phyloP scores from a whole-genome alignment of 2,329 filamentous ascomycete genomes.

The Xylaria sp. region DNA sequence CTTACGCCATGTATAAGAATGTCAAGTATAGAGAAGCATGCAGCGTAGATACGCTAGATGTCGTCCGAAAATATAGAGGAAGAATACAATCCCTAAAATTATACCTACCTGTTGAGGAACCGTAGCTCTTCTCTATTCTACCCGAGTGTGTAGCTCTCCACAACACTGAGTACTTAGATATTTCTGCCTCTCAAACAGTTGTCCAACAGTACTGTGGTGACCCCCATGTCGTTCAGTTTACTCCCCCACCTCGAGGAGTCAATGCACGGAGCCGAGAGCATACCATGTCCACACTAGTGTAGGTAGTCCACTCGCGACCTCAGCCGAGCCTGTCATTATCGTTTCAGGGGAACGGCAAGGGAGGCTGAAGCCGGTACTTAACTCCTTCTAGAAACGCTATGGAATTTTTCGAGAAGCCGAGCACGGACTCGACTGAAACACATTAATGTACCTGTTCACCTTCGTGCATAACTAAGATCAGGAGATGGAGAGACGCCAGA shows the following conservation, averaged over 20 bases:
- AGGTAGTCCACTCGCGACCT: neutral
- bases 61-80: too few relatives aligned
- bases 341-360: constrained; percentile 6
- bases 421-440: constrained; percentile 22
- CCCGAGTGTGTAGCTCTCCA: too few relatives aligned
- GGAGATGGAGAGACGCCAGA: neutral
- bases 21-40: neutral
- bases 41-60: neutral
- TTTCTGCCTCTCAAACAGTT: neutral
- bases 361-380: constrained; percentile 3
- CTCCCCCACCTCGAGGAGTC: constrained; percentile 3
- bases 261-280: neutral
- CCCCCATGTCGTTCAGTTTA: neutral
- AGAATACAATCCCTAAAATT: too few relatives aligned
- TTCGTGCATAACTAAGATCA: neutral
- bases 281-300: neutral
- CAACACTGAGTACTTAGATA: too few relatives aligned
- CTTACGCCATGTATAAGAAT: too few relatives aligned
- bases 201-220: neutral
- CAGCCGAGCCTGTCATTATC: neutral
- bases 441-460: neutral
- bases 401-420: constrained; percentile 30
- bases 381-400: constrained; percentile 13
- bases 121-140: too few relatives aligned
- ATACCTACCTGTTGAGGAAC: too few relatives aligned